Conservation (phyloP, 352 stramenopile genomes). For the Thalassiosira livingstoniorum region DNA sequence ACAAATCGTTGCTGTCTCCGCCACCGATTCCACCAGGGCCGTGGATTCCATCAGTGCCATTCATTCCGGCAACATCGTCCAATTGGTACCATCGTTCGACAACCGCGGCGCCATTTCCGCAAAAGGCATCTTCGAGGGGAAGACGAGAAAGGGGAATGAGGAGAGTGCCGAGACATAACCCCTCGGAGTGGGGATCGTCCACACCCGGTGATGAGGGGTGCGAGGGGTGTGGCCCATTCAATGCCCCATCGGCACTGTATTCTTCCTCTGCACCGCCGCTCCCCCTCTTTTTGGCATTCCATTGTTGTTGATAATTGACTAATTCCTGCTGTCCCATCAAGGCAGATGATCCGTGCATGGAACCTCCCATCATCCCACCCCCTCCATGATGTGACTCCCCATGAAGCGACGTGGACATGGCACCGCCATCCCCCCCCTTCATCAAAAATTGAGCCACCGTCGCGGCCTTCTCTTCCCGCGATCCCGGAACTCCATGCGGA, state of each 20-base stretch:
- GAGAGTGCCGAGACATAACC: constrained; percentile 66
- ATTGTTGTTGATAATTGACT: constrained; percentile 50
- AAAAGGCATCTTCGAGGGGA: constrained; percentile 58
- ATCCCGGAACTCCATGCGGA: background rate
- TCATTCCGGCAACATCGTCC: constrained; percentile 35
- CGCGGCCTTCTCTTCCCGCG: constrained; percentile 47
- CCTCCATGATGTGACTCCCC: background rate
- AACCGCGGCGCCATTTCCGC: constrained; percentile 40
- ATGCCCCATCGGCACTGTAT: background rate
- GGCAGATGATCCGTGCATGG: background rate
- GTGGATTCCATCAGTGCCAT: background rate
- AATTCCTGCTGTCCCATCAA: constrained; percentile 36
- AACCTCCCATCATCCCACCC: background rate
- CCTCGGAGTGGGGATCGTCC: constrained; percentile 8
- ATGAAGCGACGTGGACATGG: background rate
- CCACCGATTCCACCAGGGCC: constrained; percentile 1
- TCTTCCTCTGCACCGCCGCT: constrained; percentile 5
- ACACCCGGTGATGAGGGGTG: no score
- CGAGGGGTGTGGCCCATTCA: background rate
- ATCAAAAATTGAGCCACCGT: constrained; percentile 62
- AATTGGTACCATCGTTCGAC: constrained; percentile 82
- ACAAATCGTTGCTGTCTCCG: background rate
- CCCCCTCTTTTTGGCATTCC: constrained; percentile 32
- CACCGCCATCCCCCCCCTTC: constrained; percentile 7
- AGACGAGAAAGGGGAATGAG: constrained; percentile 74